Conservation (phyloP, 768 basidiomycete species). For the Mycena haematopus region DNA sequence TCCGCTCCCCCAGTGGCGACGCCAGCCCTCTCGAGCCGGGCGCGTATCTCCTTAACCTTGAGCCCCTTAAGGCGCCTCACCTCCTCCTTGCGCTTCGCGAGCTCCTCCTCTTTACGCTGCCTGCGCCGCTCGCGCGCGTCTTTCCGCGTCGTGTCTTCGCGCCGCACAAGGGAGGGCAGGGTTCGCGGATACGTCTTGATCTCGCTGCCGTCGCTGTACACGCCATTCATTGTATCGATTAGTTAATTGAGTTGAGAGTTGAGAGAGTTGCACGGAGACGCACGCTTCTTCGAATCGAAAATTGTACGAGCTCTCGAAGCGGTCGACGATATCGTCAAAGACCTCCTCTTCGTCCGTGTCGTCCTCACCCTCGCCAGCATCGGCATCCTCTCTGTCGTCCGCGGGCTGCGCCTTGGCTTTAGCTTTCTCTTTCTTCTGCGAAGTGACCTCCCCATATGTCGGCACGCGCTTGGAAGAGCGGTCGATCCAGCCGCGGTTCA, state of each 20-base stretch:
- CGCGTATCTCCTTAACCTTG: constrained; percentile 83
- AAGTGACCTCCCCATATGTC: constrained; percentile 83
- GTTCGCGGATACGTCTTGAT: constrained; percentile 82
- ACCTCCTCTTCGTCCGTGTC: constrained; percentile 66
- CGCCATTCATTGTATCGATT: no score
- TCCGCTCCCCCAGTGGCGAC: constrained; percentile 48
- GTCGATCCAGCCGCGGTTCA: constrained; percentile 98
- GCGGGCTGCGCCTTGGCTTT: constrained; percentile 40
- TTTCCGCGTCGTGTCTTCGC: constrained; percentile 80
- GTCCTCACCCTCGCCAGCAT: constrained; percentile 35
- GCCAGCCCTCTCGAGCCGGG: constrained; percentile 79
- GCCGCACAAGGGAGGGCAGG: constrained; percentile 65
- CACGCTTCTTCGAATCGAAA: constrained; percentile 97
- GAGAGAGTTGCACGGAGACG: constrained; percentile 40
- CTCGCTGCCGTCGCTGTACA: constrained; percentile 61
- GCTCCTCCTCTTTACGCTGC: constrained; percentile 80
- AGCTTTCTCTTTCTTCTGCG: constrained; percentile 39
- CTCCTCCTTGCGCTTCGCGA: constrained; percentile 77
- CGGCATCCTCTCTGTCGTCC: constrained; percentile 32
- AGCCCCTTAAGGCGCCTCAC: constrained; percentile 80
- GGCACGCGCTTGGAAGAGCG: constrained; percentile 74
- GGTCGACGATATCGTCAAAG: constrained; percentile 90
- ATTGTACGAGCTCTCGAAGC: constrained; percentile 96
- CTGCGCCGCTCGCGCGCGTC: constrained; percentile 82
- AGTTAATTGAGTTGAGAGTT: not conserved